phyloP scores from a whole-genome alignment of 108 stramenopile genomes.

The Stephanodiscus triporus region DNA sequence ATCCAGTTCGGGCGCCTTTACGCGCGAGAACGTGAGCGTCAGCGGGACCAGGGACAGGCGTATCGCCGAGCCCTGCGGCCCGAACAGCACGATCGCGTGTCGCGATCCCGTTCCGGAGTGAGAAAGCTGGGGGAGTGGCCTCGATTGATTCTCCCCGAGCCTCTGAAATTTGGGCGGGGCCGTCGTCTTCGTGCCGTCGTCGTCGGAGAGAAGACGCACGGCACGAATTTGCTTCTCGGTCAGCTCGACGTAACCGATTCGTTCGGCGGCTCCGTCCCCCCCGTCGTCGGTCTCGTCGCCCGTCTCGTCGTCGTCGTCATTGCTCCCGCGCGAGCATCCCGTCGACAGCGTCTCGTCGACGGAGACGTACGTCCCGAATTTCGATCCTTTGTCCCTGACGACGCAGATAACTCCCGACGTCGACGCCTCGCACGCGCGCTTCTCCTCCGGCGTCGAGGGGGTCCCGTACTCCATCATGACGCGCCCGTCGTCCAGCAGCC shows the following conservation, averaged over 20 bases:
- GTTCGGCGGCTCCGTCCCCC: conserved; percentile 8
- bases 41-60: conserved; percentile 42
- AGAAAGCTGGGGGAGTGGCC: conserved; percentile 35
- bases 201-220: conserved; percentile 20
- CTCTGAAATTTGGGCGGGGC: conserved; percentile 34
- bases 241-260: conserved; percentile 32
- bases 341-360: conserved; percentile 36
- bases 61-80: conserved; percentile 46
- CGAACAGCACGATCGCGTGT: conserved; percentile 45
- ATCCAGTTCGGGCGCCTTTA: conserved; percentile 9
- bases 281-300: conserved; percentile 43
- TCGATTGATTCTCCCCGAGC: conserved; percentile 35
- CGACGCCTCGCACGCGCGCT: conserved; percentile 27
- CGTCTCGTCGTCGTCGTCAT: conserved; percentile 37
- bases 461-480: conserved; percentile 36
- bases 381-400: conserved; percentile 47
- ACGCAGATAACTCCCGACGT: conserved; percentile 37
- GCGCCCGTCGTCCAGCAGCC: not conserved
- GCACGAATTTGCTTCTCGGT: conserved; percentile 43
- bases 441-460: conserved; percentile 35
- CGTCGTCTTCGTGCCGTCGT: not conserved
- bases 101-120: conserved; percentile 14
- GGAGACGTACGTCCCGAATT: conserved; percentile 52
- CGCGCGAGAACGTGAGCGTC: conserved; percentile 46
- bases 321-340: conserved; percentile 7